Conservation (phyloP, 345 rosid genomes). For the Chamaenerion angustifolium region DNA sequence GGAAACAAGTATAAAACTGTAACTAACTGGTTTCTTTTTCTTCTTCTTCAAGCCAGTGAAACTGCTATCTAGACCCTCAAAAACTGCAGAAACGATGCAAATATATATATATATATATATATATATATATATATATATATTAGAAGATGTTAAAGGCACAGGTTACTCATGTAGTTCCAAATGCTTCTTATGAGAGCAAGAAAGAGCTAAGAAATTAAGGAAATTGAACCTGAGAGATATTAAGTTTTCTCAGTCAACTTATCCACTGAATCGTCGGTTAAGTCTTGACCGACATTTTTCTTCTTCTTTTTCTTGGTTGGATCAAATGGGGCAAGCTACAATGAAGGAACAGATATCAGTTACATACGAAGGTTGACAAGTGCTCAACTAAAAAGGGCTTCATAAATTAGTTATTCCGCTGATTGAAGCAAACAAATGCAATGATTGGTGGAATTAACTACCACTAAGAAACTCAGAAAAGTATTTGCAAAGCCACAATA, state of each 20-base stretch:
- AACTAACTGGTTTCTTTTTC: slow-evolving; percentile 86
- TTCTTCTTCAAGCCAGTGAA: slow-evolving; percentile 83
- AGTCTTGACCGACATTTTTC: slow-evolving; percentile 52
- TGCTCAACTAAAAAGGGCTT: background rate
- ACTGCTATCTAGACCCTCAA: slow-evolving; percentile 59
- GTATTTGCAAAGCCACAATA: no score
- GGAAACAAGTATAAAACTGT: background rate
- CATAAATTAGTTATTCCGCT: background rate
- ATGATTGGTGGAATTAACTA: no score
- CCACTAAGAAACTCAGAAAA: no score
- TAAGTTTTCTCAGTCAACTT: slow-evolving; percentile 61
- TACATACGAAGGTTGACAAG: background rate
- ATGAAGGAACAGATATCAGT: background rate
- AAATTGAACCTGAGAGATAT: slow-evolving; percentile 32
- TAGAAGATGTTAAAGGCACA: no score
- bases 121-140: no score
- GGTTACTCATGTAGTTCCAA: no score
- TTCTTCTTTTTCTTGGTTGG: slow-evolving; percentile 93
- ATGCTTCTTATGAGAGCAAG: no score
- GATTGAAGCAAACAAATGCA: no score
- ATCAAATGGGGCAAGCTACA: slow-evolving; percentile 72
- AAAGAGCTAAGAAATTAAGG: background rate
- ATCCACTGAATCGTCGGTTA: slow-evolving; percentile 47
- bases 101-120: no score
- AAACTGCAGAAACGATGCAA: slow-evolving; percentile 21